These are phyloP conservation scores for Vaccinium darrowii DNA, from an alignment of 148 eudicot genomes.

Conservation along the genomic window DNA sequence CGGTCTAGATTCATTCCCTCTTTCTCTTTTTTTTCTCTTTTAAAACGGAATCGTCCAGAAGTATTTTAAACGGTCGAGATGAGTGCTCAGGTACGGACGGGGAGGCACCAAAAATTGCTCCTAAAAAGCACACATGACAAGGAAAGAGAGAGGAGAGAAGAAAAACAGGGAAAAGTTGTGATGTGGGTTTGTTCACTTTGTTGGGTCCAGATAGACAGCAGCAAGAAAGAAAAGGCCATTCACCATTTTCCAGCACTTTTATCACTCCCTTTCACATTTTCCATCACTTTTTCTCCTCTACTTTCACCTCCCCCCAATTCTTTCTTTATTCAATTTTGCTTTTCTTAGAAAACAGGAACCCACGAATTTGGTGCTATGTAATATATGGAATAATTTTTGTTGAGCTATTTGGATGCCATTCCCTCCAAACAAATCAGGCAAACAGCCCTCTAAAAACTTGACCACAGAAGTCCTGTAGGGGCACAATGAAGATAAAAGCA, in stretches of 20 bases:
- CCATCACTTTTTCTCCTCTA: background rate
- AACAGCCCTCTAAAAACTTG: background rate
- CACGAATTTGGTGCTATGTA: background rate
- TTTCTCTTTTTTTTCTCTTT: too few relatives aligned
- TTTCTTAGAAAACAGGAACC: background rate
- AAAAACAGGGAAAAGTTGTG: background rate
- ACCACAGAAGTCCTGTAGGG: background rate
- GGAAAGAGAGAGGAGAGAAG: background rate
- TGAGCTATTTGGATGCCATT: background rate
- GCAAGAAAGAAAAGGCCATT: background rate
- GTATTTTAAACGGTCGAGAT: too few relatives aligned
- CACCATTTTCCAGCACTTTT: constrained; percentile 10
- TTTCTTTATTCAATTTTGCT: background rate
- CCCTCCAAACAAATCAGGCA: background rate
- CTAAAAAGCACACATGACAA: background rate
- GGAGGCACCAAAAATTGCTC: too few relatives aligned
- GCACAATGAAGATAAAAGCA: background rate
- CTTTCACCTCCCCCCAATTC: background rate
- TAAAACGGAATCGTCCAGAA: too few relatives aligned
- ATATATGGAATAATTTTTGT: background rate
- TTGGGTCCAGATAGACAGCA: background rate
- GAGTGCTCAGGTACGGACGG: too few relatives aligned
- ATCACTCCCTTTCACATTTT: background rate
- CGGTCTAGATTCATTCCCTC: too few relatives aligned
- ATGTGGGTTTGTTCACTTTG: background rate